phyloP scores from a whole-genome alignment of 441 rosid species.

The Melastoma candidum region DNA sequence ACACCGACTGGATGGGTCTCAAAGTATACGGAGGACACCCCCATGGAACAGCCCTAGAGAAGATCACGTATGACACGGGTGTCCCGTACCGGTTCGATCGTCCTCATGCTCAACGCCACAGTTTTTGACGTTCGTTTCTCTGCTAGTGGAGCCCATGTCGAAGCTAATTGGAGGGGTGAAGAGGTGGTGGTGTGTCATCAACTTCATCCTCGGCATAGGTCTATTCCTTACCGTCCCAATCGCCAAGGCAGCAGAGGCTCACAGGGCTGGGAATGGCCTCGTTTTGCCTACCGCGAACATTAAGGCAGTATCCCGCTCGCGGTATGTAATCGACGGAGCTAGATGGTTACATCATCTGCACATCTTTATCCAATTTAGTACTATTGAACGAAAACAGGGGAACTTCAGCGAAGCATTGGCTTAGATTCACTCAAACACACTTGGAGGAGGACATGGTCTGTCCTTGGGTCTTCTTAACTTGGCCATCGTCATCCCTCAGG shows the following conservation, averaged over 20 bases:
- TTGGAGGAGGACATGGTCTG: constrained; percentile 43
- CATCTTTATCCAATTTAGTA: too few species aligned
- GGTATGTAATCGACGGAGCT: too few species aligned
- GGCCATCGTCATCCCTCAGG: constrained; percentile 95
- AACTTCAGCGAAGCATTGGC: constrained; percentile 48
- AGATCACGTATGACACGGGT: constrained; percentile 47
- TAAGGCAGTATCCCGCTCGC: too few species aligned
- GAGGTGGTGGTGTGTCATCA: constrained; percentile 76
- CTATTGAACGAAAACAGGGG: constrained; percentile 10
- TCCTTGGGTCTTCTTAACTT: constrained; percentile 93
- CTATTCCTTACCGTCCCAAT: too few species aligned
- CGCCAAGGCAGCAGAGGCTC: too few species aligned
- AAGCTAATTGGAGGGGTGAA: constrained; percentile 94
- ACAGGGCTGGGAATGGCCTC: too few species aligned
- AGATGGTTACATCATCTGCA: too few species aligned
- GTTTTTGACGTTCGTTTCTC: constrained; percentile 75
- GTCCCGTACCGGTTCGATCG: constrained; percentile 88
- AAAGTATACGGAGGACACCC: constrained; percentile 88
- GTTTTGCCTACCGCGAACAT: too few species aligned
- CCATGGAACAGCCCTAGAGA: constrained; percentile 27
- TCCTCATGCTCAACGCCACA: constrained; percentile 83
- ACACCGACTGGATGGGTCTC: constrained; percentile 98
- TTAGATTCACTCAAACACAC: constrained; percentile 8
- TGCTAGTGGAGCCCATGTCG: constrained; percentile 89
- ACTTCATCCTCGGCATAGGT: constrained; percentile 26